Evolutionary conservation across 495 filamentous ascomycete genomes (phyloP), one percentile per base, ranked within the genome.

Genomic region (Cercophora sp.): DNA sequence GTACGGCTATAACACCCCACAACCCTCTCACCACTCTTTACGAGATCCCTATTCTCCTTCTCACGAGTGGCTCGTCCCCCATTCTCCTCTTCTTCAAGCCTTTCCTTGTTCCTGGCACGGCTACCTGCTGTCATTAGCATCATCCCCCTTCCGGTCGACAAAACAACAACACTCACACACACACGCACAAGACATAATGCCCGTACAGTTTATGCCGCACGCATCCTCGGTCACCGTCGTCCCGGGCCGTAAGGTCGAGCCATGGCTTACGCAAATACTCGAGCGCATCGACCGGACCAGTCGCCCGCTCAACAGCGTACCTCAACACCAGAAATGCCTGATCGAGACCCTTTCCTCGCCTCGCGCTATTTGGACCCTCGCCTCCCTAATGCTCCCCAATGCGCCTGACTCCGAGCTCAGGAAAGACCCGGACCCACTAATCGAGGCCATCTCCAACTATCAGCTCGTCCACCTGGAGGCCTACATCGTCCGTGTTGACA

Each of bases 401-500:
- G 8, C 35, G 8, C 35, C 35, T 39, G 35, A 39, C 35, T 39
- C 35, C 35, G 35, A 39, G 15, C 35, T 39, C 35, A 39, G 15
- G 15, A 39, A 39, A 39, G 35, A 39, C 35, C 18, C 35, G 35
- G 18, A 39, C 35, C 35, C 35, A 15, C 35, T 39, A 15, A 39
- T 39, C 15, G 35, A 39, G 35, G 35, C 35, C 35, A 39, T 97
- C 52, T 88, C 88, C 80, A 95, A 95, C 77, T 92, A 89, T 69
- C 88, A 95, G 78, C 83, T 96, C 73, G 79, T 96, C 70, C 88
- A 96, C 67, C 79, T 97, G 55, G 91, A 97, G 72, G 94, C 93
- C 42, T 99, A 99, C 71, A 89, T 97, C 58, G 93, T 99, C 52
- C 94, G 97, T 71, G 90, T 99, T 70, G 93, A 99, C 74, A 93